A percentile compares a stretch with the other conserved stretches of the same genome.
Evolutionary conservation across 2,329 filamentous ascomycete genomes (phyloP).

Genomic region (Fusarium udum): DNA sequence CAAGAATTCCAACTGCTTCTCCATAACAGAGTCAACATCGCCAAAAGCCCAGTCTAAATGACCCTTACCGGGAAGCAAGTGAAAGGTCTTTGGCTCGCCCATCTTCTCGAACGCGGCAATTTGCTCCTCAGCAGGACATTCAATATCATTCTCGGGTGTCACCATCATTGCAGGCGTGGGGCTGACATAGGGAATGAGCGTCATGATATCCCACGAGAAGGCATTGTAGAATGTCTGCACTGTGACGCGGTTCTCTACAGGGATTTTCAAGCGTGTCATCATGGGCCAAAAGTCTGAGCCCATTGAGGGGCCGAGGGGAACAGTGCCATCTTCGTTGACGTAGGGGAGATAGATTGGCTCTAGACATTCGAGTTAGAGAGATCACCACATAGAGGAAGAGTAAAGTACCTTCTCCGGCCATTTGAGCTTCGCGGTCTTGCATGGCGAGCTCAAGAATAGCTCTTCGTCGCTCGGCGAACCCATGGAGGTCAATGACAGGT

Average conservation of each 20-base stretch:
- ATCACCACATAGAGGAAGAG: rapidly evolving
- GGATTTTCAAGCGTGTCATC: background rate
- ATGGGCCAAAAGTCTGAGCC: background rate
- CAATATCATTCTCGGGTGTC: background rate
- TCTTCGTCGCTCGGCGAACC: background rate
- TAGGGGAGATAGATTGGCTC: background rate
- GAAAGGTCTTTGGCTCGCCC: background rate
- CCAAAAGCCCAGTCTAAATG: background rate
- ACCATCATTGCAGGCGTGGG: background rate
- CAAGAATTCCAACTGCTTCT: background rate
- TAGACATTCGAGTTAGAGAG: background rate
- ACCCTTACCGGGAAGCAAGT: background rate
- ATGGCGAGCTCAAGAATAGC: background rate
- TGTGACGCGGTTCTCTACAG: background rate
- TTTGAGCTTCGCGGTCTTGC: background rate
- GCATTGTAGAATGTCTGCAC: background rate
- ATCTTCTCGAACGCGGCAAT: background rate
- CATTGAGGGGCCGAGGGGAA: background rate
- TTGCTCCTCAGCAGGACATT: background rate
- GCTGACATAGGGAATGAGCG: background rate
- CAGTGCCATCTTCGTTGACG: background rate
- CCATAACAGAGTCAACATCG: background rate
- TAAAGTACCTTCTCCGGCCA: background rate
- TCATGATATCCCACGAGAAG: background rate
- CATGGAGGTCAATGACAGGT: background rate